A percentile compares a stretch with the other conserved stretches of the same genome.
phyloP scores from a whole-genome alignment of 129 eudicot genomes.

The Tanacetum coccineum region DNA sequence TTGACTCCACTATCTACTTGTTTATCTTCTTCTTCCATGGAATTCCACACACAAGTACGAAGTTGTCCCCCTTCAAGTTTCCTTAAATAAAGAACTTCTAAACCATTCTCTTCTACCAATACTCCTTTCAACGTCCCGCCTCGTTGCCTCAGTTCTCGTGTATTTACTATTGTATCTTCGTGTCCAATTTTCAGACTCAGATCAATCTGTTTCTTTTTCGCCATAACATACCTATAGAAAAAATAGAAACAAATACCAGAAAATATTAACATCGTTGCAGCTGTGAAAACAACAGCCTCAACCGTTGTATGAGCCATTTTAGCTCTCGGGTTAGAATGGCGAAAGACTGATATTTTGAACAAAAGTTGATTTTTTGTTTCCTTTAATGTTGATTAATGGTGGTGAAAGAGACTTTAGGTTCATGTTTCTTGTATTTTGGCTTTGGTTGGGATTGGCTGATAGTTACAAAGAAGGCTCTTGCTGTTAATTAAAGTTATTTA shows the following conservation, averaged over 20 bases:
- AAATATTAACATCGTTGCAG: constrained; percentile 32
- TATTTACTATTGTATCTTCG: constrained; percentile 34
- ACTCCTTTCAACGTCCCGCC: constrained; percentile 47
- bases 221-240: constrained; percentile 38
- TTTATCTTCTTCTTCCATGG: constrained; percentile 52
- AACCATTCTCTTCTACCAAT: constrained; percentile 61
- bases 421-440: background rate
- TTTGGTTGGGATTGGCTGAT: too few relatives aligned
- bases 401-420: background rate
- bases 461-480: too few relatives aligned
- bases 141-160: constrained; percentile 33
- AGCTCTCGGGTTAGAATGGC: background rate
- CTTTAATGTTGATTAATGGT: background rate
- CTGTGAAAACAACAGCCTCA: constrained; percentile 49
- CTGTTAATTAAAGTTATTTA: background rate
- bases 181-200: constrained; percentile 38
- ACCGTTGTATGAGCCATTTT: constrained; percentile 28
- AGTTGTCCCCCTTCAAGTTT: constrained; percentile 39
- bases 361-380: too few relatives aligned
- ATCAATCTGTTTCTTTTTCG: constrained; percentile 27
- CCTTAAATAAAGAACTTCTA: constrained; percentile 56
- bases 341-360: too few relatives aligned
- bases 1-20: constrained; percentile 25
- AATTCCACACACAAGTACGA: constrained; percentile 50
- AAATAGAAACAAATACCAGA: constrained; percentile 49